These are phyloP conservation scores for Pseudogymnoascus sp. DNA, from an alignment of 2,329 filamentous ascomycete genomes.

Conservation along the genomic window DNA sequence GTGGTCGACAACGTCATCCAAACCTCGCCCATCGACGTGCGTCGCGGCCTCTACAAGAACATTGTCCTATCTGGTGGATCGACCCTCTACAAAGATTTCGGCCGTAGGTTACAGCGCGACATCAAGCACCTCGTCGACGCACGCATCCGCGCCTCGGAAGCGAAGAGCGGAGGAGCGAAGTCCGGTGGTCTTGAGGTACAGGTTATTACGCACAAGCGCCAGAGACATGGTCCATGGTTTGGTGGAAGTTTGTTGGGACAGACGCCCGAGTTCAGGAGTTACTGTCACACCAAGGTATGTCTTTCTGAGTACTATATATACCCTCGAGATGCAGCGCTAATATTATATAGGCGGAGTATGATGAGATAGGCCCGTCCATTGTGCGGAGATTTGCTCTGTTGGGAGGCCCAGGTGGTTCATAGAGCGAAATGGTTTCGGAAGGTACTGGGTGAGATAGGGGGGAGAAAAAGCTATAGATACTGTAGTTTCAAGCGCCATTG, in stretches of 20 bases:
- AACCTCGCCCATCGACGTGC: conserved; percentile 93
- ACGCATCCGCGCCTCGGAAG: conserved; percentile 85
- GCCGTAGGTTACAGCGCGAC: conserved; percentile 87
- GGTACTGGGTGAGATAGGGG: neutral
- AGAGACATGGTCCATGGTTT: conserved; percentile 97
- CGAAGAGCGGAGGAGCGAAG: conserved; percentile 81
- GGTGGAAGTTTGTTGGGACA: conserved; percentile 92
- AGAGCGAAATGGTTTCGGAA: conserved; percentile 16
- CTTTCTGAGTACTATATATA: conserved; percentile 9
- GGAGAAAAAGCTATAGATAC: conserved; percentile 8
- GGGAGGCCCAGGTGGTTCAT: conserved; percentile 81
- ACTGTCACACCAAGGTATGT: conserved; percentile 84
- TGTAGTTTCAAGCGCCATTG: conserved; percentile 9
- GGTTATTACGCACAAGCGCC: conserved; percentile 94
- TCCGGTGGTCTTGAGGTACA: conserved; percentile 93
- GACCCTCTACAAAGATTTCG: conserved; percentile 98
- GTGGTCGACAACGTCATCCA: conserved; percentile 97
- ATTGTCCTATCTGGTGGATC: conserved; percentile 96
- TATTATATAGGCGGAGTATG: conserved; percentile 51
- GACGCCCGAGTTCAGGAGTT: conserved; percentile 96
- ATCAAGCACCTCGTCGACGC: conserved; percentile 94
- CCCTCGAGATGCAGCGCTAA: neutral
- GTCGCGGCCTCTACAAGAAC: conserved; percentile 97
- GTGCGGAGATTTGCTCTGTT: conserved; percentile 89
- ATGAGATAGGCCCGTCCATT: conserved; percentile 93